Evolutionary conservation across 768 basidiomycete genomes (phyloP).

Genomic region (Clavaria fumosa): DNA sequence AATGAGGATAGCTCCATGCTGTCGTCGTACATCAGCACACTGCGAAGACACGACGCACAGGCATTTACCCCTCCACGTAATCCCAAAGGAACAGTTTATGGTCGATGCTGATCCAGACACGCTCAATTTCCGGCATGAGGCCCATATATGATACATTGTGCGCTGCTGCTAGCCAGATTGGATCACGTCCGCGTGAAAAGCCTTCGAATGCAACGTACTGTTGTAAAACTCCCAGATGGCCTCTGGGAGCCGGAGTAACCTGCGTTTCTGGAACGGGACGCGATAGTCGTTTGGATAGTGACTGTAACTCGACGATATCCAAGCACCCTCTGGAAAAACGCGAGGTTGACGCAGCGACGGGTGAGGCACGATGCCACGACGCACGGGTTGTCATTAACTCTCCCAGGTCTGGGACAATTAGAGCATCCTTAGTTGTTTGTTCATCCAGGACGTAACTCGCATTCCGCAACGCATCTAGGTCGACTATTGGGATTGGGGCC

Average conservation of each 20-base stretch:
- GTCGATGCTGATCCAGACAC: conserved; percentile 92
- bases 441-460: conserved; percentile 57
- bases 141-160: conserved; percentile 93
- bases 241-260: conserved; percentile 64
- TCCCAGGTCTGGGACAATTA: conserved; percentile 59
- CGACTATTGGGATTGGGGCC: conserved; percentile 22
- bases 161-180: too few relatives aligned
- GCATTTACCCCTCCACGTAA: conserved; percentile 75
- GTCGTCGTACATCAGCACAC: conserved; percentile 5
- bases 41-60: neutral
- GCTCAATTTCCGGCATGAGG: conserved; percentile 80
- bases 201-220: conserved; percentile 26
- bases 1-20: conserved; percentile 90
- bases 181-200: conserved; percentile 12
- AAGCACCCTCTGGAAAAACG: conserved; percentile 39
- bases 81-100: conserved; percentile 95
- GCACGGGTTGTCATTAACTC: conserved; percentile 49
- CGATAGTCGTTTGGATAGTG: conserved; percentile 64
- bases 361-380: too few relatives aligned
- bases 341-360: too few relatives aligned
- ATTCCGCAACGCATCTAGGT: conserved; percentile 45
- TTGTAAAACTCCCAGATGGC: conserved; percentile 66
- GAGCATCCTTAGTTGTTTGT: conserved; percentile 55
- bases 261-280: conserved; percentile 67
- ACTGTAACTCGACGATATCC: conserved; percentile 64